phyloP scores from a whole-genome alignment of 371 early-diverging fungal species.

The Mucor velutinosus region DNA sequence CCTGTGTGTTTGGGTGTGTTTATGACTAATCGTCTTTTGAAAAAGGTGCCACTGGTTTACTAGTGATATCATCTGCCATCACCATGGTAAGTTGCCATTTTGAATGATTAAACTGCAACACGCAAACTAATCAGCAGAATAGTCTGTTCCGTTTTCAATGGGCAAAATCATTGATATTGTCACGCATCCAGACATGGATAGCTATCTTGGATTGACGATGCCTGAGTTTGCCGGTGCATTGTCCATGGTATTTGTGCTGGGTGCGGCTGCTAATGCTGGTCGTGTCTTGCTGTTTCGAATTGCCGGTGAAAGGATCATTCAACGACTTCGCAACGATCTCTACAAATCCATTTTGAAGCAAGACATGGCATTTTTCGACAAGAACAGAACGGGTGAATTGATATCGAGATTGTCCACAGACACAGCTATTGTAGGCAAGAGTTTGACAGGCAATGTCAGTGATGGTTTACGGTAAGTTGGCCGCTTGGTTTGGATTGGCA shows the following conservation, averaged over 20 bases:
- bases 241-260: constrained; percentile 61
- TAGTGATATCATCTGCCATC: constrained; percentile 74
- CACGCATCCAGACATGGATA: constrained; percentile 45
- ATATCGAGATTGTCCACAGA: constrained; percentile 77
- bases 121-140: background rate
- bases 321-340: constrained; percentile 59
- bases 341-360: constrained; percentile 62
- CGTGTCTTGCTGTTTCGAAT: constrained; percentile 72
- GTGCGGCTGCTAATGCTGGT: constrained; percentile 78
- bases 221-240: constrained; percentile 60
- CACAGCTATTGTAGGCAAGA: constrained; percentile 77
- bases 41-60: constrained; percentile 50
- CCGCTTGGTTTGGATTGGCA: background rate
- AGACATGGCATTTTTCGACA: constrained; percentile 80
- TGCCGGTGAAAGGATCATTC: constrained; percentile 75
- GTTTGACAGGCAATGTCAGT: constrained; percentile 76
- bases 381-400: constrained; percentile 76
- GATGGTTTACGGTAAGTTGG: constrained; percentile 69
- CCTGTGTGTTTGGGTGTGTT: no score
- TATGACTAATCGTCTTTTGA: background rate
- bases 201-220: constrained; percentile 55
- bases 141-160: constrained; percentile 77
- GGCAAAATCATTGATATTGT: constrained; percentile 83
- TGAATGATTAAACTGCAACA: background rate
- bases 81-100: constrained; percentile 55